phyloP scores from a whole-genome alignment of 805 yeast species.

The Suhomyces faveliae region DNA sequence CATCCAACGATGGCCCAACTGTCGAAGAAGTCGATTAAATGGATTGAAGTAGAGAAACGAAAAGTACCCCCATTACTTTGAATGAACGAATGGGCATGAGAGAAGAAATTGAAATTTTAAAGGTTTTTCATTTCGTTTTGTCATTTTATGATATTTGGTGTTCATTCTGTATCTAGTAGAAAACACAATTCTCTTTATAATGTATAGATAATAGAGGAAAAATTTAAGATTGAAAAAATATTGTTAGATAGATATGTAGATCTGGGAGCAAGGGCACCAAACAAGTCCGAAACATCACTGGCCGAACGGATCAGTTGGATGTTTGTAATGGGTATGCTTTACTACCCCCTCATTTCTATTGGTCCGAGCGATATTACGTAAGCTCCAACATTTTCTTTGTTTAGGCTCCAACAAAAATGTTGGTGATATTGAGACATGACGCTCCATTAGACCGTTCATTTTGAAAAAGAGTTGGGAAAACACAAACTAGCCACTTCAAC shows the following conservation, averaged over 20 bases:
- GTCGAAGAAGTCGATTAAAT: conserved; percentile 53
- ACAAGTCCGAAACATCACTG: no score
- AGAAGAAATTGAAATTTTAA: background rate
- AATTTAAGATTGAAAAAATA: background rate
- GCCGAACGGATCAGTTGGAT: no score
- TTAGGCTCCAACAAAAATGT: background rate
- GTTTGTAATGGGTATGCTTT: no score
- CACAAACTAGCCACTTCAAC: background rate
- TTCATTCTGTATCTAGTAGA: conserved; percentile 6
- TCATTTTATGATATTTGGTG: conserved; percentile 2
- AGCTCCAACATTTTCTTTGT: conserved; percentile 4
- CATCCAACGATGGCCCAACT: conserved; percentile 47
- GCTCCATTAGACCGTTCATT: background rate
- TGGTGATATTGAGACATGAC: background rate
- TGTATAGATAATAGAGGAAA: conserved; percentile 7
- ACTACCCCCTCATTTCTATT: background rate
- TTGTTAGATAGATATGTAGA: background rate
- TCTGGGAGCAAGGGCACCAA: no score
- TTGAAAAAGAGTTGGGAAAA: background rate
- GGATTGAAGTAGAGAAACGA: conserved; percentile 5
- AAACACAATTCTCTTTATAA: background rate
- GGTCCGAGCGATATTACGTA: conserved; percentile 1
- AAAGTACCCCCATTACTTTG: background rate
- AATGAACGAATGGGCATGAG: conserved; percentile 2
- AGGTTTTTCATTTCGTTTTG: conserved; percentile 5